A percentile compares a stretch with the other conserved stretches of the same genome.
These are phyloP conservation scores for Hyphopichia pseudoburtonii DNA, from an alignment of 1,139 yeast species.

Conservation along the genomic window DNA sequence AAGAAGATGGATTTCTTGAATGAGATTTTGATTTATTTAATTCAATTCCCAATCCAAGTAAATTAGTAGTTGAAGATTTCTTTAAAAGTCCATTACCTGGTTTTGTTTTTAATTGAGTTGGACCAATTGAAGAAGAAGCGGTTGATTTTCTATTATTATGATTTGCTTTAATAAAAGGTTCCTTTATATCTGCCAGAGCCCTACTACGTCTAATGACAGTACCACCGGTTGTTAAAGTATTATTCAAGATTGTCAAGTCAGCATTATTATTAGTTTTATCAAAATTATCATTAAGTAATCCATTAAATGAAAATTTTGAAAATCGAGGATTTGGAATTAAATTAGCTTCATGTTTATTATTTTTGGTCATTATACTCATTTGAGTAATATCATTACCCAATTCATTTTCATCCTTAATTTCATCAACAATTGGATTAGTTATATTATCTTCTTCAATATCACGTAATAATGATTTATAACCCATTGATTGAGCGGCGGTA, in stretches of 20 bases:
- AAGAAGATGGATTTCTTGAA: too few relatives aligned
- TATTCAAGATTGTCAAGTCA: conserved; percentile 28
- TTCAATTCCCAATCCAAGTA: conserved; percentile 34
- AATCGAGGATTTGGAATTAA: conserved; percentile 48
- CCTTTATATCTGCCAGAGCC: conserved; percentile 11
- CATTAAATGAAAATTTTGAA: conserved; percentile 45
- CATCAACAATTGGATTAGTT: conserved; percentile 3
- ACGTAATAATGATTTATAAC: conserved; percentile 24
- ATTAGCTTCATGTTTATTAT: conserved; percentile 11
- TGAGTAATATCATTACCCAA: conserved; percentile 5
- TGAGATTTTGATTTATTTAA: too few relatives aligned
- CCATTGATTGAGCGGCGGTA: conserved; percentile 8
- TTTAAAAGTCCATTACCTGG: conserved; percentile 19
- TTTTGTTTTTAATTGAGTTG: conserved; percentile 7
- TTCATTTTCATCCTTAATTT: conserved; percentile 5
- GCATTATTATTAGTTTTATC: conserved; percentile 20
- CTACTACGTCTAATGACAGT: conserved; percentile 27
- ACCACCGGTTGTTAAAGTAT: conserved; percentile 24
- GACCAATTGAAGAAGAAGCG: background rate
- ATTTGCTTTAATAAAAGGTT: conserved; percentile 6
- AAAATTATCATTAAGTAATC: conserved; percentile 26
- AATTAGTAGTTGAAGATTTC: conserved; percentile 24
- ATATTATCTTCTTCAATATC: conserved; percentile 23
- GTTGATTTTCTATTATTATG: background rate
- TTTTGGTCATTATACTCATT: conserved; percentile 9